Evolutionary conservation across 805 yeast species (phyloP).

Genomic region (Sugiyamaella marilandica): DNA sequence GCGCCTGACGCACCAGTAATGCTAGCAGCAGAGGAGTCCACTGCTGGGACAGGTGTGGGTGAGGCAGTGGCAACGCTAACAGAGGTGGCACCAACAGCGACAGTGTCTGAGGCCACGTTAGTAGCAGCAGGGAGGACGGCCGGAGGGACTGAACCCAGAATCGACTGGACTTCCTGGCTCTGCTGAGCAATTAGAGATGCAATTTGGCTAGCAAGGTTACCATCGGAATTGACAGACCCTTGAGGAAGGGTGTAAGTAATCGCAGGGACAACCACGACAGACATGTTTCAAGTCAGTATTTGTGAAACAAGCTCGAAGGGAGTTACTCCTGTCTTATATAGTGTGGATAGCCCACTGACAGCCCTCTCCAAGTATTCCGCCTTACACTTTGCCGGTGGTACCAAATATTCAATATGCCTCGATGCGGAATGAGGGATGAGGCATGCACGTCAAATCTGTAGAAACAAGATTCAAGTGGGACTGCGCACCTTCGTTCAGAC

Average conservation of each 20-base stretch:
- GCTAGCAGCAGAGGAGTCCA: neutral
- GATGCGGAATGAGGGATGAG: too few species aligned
- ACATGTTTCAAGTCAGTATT: neutral
- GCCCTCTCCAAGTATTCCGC: too few species aligned
- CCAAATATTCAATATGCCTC: too few species aligned
- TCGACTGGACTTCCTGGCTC: neutral
- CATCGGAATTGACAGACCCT: neutral
- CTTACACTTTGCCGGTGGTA: too few species aligned
- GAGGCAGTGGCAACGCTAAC: neutral
- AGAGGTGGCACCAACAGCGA: neutral
- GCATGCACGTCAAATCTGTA: too few species aligned
- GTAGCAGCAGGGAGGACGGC: neutral
- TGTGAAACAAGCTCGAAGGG: neutral
- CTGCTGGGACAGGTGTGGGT: neutral
- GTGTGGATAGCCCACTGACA: too few species aligned
- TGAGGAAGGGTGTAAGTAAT: neutral
- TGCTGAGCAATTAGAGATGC: neutral
- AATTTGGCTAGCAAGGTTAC: neutral
- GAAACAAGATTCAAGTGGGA: too few species aligned
- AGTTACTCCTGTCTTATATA: too few species aligned
- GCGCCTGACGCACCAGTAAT: neutral
- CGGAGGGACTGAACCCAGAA: neutral
- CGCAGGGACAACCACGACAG: constrained; percentile 1
- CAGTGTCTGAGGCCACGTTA: neutral
- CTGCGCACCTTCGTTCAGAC: too few species aligned